A percentile compares a stretch with the other conserved stretches of the same genome.
Conservation (phyloP, 2,329 filamentous ascomycete species). For the Knufia petricola region DNA sequence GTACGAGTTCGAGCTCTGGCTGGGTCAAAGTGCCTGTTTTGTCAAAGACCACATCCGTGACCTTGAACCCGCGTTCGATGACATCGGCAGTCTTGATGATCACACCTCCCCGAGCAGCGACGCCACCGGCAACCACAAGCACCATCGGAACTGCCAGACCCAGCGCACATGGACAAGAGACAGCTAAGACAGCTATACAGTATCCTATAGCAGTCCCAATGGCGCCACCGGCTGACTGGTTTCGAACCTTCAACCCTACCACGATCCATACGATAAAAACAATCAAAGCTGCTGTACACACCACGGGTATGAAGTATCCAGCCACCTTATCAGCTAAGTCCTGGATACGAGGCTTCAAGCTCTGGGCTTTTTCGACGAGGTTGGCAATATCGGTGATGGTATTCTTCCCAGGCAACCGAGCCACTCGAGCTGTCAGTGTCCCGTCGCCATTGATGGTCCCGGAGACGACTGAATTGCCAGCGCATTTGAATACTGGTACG, state of each 20-base stretch:
- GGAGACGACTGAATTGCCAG: conserved; percentile 50
- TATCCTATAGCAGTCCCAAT: conserved; percentile 57
- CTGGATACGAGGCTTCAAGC: conserved; percentile 59
- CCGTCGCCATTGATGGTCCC: conserved; percentile 51
- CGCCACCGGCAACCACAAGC: conserved; percentile 58
- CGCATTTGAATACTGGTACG: conserved; percentile 48
- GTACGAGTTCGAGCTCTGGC: conserved; percentile 40
- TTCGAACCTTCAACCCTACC: conserved; percentile 40
- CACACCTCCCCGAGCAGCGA: conserved; percentile 55
- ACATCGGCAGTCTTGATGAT: conserved; percentile 59
- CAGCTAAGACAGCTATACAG: conserved; percentile 59
- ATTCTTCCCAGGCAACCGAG: conserved; percentile 57
- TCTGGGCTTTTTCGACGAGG: conserved; percentile 62
- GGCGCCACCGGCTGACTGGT: conserved; percentile 36
- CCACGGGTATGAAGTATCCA: conserved; percentile 57
- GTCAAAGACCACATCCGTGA: conserved; percentile 56
- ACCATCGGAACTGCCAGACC: conserved; percentile 72
- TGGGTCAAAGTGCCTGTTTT: conserved; percentile 69
- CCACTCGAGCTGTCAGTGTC: conserved; percentile 43
- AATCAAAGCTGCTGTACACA: conserved; percentile 48
- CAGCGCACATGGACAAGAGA: conserved; percentile 72
- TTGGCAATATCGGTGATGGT: conserved; percentile 59
- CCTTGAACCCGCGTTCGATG: conserved; percentile 53
- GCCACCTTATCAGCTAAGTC: conserved; percentile 60
- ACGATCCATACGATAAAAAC: conserved; percentile 60